A percentile compares a stretch with the other conserved stretches of the same genome.
phyloP scores from a whole-genome alignment of 2,329 filamentous ascomycete genomes.

The Gaeumannomyces sp. region DNA sequence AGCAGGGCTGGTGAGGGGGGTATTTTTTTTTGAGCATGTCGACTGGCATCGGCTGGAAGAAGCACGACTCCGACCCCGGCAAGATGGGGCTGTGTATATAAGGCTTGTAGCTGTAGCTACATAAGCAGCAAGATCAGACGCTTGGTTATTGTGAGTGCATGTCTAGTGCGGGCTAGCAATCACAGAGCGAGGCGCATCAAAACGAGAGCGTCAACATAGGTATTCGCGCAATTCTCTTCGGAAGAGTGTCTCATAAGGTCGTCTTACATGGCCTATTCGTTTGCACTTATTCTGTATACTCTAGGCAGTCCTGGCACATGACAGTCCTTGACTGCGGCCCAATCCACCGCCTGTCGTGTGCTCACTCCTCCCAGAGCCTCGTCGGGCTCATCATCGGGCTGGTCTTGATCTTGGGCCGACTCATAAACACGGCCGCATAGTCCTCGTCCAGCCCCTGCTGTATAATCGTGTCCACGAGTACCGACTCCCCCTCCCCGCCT shows the following conservation, averaged over 20 bases:
- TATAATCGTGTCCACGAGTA: constrained; percentile 64
- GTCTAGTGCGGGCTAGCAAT: neutral
- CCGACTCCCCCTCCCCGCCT: constrained; percentile 15
- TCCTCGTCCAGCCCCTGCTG: constrained; percentile 54
- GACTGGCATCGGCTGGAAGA: neutral
- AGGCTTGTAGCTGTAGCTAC: neutral
- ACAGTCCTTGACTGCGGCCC: no score
- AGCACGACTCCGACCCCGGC: neutral
- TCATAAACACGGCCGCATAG: constrained; percentile 78
- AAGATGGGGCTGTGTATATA: neutral
- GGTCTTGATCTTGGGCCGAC: constrained; percentile 69
- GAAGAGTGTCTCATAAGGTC: no score
- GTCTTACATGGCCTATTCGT: no score
- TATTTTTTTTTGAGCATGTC: neutral
- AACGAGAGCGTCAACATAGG: no score
- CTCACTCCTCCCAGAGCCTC: neutral
- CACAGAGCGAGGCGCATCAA: no score
- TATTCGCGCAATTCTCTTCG: no score
- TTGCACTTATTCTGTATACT: no score
- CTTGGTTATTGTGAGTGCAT: neutral
- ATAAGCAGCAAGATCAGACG: neutral
- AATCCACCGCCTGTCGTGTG: no score
- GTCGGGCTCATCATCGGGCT: constrained; percentile 46
- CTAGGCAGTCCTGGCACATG: no score
- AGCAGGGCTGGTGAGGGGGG: constrained; percentile 66